Evolutionary conservation across 2,329 filamentous ascomycete species (phyloP).

Genomic region (Ophiostoma quercus): DNA sequence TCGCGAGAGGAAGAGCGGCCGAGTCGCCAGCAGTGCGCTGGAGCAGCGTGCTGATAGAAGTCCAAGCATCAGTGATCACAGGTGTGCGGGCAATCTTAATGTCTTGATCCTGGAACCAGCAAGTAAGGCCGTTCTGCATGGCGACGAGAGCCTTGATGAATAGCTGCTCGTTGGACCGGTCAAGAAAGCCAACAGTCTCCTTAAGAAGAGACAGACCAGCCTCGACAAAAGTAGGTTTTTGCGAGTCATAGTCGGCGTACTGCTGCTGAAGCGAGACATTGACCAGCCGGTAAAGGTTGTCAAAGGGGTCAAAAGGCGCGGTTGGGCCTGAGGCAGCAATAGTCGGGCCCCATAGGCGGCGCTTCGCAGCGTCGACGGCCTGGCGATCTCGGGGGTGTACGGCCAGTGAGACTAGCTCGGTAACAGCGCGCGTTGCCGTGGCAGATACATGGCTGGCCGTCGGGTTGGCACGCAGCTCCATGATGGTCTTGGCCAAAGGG

Average conservation of each 20-base stretch:
- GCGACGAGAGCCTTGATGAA: slow-evolving; percentile 52
- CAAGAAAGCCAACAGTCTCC: slow-evolving; percentile 49
- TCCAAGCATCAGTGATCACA: slow-evolving; percentile 43
- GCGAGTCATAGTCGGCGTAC: slow-evolving; percentile 43
- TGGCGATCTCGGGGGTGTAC: slow-evolving; percentile 56
- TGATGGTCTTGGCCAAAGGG: slow-evolving; percentile 56
- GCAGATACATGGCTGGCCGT: slow-evolving; percentile 25
- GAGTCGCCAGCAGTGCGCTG: not conserved
- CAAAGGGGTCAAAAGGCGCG: slow-evolving; percentile 55
- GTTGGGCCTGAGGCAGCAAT: slow-evolving; percentile 37
- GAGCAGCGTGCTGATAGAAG: slow-evolving; percentile 25
- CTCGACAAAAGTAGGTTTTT: slow-evolving; percentile 24
- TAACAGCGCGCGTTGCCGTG: slow-evolving; percentile 36
- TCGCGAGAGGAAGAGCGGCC: slow-evolving; percentile 38
- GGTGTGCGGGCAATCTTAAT: slow-evolving; percentile 40
- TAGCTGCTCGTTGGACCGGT: slow-evolving; percentile 45
- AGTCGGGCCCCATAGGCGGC: slow-evolving; percentile 59
- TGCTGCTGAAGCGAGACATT: slow-evolving; percentile 47
- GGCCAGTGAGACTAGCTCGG: slow-evolving; percentile 44
- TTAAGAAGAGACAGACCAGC: slow-evolving; percentile 46
- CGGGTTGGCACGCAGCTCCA: slow-evolving; percentile 35
- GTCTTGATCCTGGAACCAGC: slow-evolving; percentile 59
- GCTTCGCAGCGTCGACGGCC: slow-evolving; percentile 59
- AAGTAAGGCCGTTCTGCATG: slow-evolving; percentile 56
- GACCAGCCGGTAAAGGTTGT: slow-evolving; percentile 59